Conservation (phyloP, 2,329 filamentous ascomycete genomes). For the Alternaria novae-zelandiae region DNA sequence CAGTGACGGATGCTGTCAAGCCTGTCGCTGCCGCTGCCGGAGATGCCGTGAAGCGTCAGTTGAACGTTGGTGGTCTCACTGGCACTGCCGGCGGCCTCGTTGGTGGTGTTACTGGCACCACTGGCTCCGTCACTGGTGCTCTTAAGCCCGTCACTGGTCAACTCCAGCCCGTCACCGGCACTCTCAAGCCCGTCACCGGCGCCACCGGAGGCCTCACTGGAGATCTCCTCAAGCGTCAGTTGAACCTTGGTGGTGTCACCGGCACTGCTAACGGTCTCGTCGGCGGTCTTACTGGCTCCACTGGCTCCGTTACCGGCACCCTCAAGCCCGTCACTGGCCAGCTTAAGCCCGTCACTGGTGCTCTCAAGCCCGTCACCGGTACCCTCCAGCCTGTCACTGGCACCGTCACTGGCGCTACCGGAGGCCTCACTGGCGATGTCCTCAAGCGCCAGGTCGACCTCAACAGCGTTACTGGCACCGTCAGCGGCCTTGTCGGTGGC, state of each 20-base stretch:
- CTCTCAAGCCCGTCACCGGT: neutral
- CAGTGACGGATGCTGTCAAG: neutral
- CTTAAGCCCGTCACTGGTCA: neutral
- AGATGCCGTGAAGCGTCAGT: neutral
- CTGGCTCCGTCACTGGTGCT: neutral
- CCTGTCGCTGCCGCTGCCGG: neutral
- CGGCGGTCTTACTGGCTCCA: neutral
- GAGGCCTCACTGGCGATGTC: neutral
- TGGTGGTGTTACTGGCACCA: neutral
- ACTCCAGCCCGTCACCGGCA: neutral
- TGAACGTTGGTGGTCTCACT: neutral
- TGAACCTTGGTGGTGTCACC: neutral
- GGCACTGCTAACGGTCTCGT: neutral
- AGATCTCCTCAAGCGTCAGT: neutral
- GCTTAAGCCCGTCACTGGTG: neutral
- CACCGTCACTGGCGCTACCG: neutral
- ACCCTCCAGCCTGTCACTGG: neutral
- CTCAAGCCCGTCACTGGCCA: neutral
- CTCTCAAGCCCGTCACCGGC: neutral
- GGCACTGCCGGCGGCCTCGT: neutral
- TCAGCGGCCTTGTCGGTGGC: neutral
- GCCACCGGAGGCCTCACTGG: neutral
- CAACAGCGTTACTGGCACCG: neutral
- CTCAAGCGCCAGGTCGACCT: neutral
- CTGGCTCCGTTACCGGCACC: neutral